A percentile compares a stretch with the other conserved stretches of the same genome.
phyloP scores from a whole-genome alignment of 2,329 filamentous ascomycete genomes.

The Colletotrichum liaoningense region DNA sequence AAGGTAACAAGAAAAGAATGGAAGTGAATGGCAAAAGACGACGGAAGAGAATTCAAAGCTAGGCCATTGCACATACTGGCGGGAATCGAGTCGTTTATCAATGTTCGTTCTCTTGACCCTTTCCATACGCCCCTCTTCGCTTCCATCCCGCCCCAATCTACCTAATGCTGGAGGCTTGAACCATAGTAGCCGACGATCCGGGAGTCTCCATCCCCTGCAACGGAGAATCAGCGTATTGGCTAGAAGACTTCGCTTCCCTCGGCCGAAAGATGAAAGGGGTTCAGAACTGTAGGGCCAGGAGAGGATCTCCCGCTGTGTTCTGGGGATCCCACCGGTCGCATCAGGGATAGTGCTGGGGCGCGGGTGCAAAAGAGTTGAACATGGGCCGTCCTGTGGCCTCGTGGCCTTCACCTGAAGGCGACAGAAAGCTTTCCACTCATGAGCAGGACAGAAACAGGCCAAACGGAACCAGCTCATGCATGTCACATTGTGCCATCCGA shows the following conservation, averaged over 20 bases:
- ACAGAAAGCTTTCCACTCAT: neutral
- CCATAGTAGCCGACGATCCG: conserved; percentile 22
- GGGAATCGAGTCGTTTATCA: conserved; percentile 6
- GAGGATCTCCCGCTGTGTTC: conserved; percentile 20
- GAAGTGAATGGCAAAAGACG: conserved; percentile 18
- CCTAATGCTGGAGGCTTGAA: conserved; percentile 12
- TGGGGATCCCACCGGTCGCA: neutral
- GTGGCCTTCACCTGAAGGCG: neutral
- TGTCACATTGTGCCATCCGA: conserved; percentile 13
- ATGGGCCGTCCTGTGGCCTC: neutral
- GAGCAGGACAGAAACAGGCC: neutral
- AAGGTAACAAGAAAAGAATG: conserved; percentile 17
- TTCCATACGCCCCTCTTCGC: neutral
- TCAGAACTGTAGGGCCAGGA: neutral
- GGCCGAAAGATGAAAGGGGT: conserved; percentile 9
- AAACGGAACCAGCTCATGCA: neutral
- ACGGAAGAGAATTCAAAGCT: neutral
- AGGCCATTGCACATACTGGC: neutral
- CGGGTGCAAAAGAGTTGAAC: neutral
- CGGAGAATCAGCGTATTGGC: neutral
- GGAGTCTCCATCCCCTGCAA: conserved; percentile 8
- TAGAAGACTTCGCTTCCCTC: conserved; percentile 10
- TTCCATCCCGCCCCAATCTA: conserved; percentile 12
- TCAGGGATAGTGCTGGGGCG: conserved; percentile 13
- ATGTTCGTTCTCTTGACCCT: neutral